A percentile compares a stretch with the other conserved stretches of the same genome.
phyloP scores from a whole-genome alignment of 2,329 filamentous ascomycete genomes.

The Plectosphaerella cucumerina region DNA sequence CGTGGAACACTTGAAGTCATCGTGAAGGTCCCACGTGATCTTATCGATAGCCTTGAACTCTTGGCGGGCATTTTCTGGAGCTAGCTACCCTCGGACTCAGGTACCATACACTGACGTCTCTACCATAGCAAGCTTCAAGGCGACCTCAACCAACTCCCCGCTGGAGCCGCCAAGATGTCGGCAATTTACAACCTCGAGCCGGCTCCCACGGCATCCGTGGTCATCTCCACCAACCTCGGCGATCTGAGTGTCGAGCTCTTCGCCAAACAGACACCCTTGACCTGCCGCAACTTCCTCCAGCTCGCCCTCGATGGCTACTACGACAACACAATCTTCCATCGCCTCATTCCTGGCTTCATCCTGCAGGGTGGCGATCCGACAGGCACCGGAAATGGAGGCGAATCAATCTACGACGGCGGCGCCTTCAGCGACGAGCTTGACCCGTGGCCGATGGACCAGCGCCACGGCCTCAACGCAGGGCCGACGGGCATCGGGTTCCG shows the following conservation, averaged over 20 bases:
- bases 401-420: slow-evolving; percentile 86
- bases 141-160: background rate
- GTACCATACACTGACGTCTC: too few relatives aligned
- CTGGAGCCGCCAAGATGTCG: slow-evolving; percentile 58
- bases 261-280: slow-evolving; percentile 87
- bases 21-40: slow-evolving; percentile 5
- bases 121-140: background rate
- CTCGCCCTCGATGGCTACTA: slow-evolving; percentile 95
- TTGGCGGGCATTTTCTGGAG: background rate
- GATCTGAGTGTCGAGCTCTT: slow-evolving; percentile 91
- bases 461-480: slow-evolving; percentile 57
- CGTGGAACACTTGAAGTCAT: background rate
- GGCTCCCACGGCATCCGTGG: slow-evolving; percentile 85
- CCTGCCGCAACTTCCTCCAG: slow-evolving; percentile 93
- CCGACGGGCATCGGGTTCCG: slow-evolving; percentile 57
- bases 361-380: slow-evolving; percentile 94
- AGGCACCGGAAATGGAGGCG: slow-evolving; percentile 85
- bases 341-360: slow-evolving; percentile 86
- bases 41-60: slow-evolving; percentile 9
- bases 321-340: slow-evolving; percentile 89
- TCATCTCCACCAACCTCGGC: slow-evolving; percentile 85
- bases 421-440: slow-evolving; percentile 70
- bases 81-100: background rate
- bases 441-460: slow-evolving; percentile 64
- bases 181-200: slow-evolving; percentile 92